Evolutionary conservation across 768 basidiomycete genomes (phyloP), one percentile per base, ranked within the genome.

Genomic region (Mycena rosella): DNA sequence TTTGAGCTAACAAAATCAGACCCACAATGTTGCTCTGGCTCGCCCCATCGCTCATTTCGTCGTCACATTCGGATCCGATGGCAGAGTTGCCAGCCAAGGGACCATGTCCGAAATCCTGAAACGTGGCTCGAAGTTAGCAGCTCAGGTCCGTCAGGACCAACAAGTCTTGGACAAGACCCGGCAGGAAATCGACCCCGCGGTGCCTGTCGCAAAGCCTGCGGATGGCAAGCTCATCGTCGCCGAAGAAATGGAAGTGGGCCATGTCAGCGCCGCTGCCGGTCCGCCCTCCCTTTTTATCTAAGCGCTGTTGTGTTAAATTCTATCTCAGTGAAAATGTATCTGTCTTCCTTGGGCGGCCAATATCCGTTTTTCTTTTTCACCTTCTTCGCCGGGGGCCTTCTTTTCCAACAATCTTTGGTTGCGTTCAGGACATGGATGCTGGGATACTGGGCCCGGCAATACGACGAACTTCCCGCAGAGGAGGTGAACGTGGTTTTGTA

Each of bases 191-290:
- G 76, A 74, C 10, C 59, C 73, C 51, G 45, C 67, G 2, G 40
- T 3, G 3, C 30, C 51, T 5, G 42, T 26, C 24, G 64, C 72
- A 18, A 76, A 78, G 48, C 73, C 73, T 34, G 38, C 60, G 1
- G 82, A 82, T 53, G 89, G 89, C 3, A 89, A 90, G 72, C 81
- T 91, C 10, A 84, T 91, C 45, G 74, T 89, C 13, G 85, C 84
- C 0, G 91, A 92, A 73, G 91, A 92, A 72, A 82, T 90, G 5
- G 29, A 52, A 52, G 20, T 52, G 29, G 90, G 90, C 1, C 87
- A 86, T 66, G 83, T 91, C 29, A 84, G 85, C 44, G 86, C 84
- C 83, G 51, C 53, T 24, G 59, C 68, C 6, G 44, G 68, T 70
- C 26, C 22, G 69, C 26, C 20, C 30, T 48, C 40, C 3, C 20